phyloP scores from a whole-genome alignment of 345 rosid genomes.

The Pugionium dolabratum region DNA sequence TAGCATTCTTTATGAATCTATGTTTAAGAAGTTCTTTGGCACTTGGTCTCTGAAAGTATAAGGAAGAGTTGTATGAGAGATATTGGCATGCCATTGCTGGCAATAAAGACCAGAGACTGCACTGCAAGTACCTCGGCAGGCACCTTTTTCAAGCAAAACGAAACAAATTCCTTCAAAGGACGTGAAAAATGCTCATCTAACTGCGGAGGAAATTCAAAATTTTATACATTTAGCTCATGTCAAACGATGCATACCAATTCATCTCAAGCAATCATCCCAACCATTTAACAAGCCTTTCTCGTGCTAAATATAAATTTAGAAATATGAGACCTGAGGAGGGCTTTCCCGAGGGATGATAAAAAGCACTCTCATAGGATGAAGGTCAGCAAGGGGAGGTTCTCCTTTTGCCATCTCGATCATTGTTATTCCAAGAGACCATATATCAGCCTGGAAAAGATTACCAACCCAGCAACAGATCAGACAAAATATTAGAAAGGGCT shows the following conservation, averaged over 20 bases:
- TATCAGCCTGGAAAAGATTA: slow-evolving; percentile 78
- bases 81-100: slow-evolving; percentile 20
- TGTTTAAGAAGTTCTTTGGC: slow-evolving; percentile 96
- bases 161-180: slow-evolving; percentile 93
- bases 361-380: slow-evolving; percentile 99
- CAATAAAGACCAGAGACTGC: slow-evolving; percentile 23
- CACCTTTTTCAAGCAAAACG: slow-evolving; percentile 84
- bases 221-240: slow-evolving; percentile 30
- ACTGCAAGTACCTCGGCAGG: slow-evolving; percentile 77
- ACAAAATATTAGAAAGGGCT: slow-evolving; percentile 13
- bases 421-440: slow-evolving; percentile 99
- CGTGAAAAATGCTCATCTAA: slow-evolving; percentile 99
- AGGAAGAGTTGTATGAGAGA: slow-evolving; percentile 27
- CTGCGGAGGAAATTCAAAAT: slow-evolving; percentile 52
- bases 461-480: slow-evolving; percentile 20
- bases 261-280: slow-evolving; percentile 2
- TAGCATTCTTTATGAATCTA: slow-evolving; percentile 78
- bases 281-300: slow-evolving; percentile 34
- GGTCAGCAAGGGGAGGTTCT: slow-evolving; percentile 99
- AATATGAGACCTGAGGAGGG: slow-evolving; percentile 88
- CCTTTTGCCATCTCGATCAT: slow-evolving; percentile 99
- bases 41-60: slow-evolving; percentile 78
- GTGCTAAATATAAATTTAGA: slow-evolving; percentile 33
- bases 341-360: slow-evolving; percentile 98
- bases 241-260: slow-evolving; percentile 2